A percentile compares a stretch with the other conserved stretches of the same genome.
phyloP scores from a whole-genome alignment of 306 rosid species.

The Prunus davidiana region DNA sequence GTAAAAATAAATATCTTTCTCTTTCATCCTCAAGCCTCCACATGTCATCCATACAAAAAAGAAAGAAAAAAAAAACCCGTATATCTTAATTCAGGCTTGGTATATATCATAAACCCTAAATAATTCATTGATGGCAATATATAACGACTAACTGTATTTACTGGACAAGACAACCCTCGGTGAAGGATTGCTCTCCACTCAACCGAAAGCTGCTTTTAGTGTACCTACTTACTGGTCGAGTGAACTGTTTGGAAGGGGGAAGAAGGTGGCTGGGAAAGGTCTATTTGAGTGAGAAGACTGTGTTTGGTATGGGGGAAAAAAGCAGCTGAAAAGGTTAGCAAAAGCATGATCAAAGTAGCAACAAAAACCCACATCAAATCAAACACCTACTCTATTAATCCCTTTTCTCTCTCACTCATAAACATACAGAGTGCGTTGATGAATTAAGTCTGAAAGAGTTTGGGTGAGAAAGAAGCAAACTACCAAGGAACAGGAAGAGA shows the following conservation, averaged over 20 bases:
- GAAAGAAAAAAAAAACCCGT: no score
- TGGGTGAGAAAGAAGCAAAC: slow-evolving; percentile 5
- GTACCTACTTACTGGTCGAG: background rate
- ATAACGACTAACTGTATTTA: background rate
- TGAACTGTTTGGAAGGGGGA: background rate
- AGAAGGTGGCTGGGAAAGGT: slow-evolving; percentile 22
- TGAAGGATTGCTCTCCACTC: background rate
- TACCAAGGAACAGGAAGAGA: background rate
- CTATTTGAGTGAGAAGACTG: slow-evolving; percentile 14
- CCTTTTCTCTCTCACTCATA: background rate
- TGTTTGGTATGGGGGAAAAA: slow-evolving; percentile 27
- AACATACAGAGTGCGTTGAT: background rate
- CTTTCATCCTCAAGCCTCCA: no score
- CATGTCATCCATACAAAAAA: no score
- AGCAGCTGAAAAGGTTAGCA: slow-evolving; percentile 42
- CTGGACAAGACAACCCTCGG: background rate
- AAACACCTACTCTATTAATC: slow-evolving; percentile 39
- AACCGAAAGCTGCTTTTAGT: background rate
- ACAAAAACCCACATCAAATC: slow-evolving; percentile 67
- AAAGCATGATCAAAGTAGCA: slow-evolving; percentile 42
- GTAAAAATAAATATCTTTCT: no score
- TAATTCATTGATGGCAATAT: no score
- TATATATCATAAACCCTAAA: background rate
- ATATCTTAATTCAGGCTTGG: no score
- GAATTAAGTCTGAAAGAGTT: background rate